Evolutionary conservation across 2,329 filamentous ascomycete genomes (phyloP).

Genomic region (Epichloe glyceriae): DNA sequence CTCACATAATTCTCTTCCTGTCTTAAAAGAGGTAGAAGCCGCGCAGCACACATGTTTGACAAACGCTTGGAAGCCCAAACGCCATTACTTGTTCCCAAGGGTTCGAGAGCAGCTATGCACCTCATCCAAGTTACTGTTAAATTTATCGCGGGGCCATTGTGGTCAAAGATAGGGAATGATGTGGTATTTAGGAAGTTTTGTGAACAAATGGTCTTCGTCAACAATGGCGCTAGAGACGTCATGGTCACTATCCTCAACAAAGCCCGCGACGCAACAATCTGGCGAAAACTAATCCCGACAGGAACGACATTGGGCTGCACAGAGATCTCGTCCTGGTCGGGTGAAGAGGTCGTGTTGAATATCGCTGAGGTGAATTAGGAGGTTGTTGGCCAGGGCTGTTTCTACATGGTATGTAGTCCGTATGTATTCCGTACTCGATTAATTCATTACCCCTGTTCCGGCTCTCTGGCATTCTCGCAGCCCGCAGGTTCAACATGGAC

Average conservation of each 20-base stretch:
- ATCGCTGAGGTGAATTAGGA: too few species aligned
- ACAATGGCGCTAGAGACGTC: fast-evolving
- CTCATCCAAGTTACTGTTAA: too few species aligned
- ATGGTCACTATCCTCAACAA: fast-evolving
- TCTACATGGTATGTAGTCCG: too few species aligned
- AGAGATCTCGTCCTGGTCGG: fast-evolving
- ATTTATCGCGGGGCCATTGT: fast-evolving
- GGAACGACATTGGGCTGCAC: too few species aligned
- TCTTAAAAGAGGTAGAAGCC: too few species aligned
- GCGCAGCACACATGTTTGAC: too few species aligned
- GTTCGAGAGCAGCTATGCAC: fast-evolving
- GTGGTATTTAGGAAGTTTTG: fast-evolving
- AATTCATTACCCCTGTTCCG: conserved; percentile 55
- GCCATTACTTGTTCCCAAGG: fast-evolving
- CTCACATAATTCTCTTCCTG: too few species aligned
- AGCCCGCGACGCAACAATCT: fast-evolving
- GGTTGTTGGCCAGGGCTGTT: too few species aligned
- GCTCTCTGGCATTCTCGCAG: conserved; percentile 89
- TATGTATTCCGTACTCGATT: too few species aligned
- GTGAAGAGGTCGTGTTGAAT: fast-evolving
- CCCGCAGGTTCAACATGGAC: conserved; percentile 98
- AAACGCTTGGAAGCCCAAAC: too few species aligned
- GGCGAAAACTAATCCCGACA: fast-evolving
- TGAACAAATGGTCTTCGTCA: fast-evolving
- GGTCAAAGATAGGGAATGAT: fast-evolving